Evolutionary conservation across 2,329 filamentous ascomycete species (phyloP), one percentile per base, ranked within the genome.

Genomic region (Remersonia thermophila): DNA sequence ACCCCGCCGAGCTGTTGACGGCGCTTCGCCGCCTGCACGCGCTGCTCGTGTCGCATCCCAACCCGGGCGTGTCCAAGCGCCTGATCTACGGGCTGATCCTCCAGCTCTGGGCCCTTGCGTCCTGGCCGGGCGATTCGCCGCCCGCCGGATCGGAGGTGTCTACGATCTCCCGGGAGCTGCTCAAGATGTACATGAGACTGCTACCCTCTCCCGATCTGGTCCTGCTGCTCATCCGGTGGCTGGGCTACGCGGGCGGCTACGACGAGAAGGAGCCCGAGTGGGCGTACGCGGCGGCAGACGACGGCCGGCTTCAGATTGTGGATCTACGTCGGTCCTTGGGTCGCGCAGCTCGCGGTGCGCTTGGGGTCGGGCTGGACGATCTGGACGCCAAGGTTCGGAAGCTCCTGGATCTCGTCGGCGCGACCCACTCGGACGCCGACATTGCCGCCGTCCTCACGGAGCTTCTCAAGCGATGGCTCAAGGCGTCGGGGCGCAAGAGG

Each of bases 11-110:
- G 2, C 54, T 83, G 4, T 57, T 61, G 13, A 52, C 53, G 25
- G 67, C 73, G 2, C 51, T 84, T 2, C 61, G 58, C 23, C 65
- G 77, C 12, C 53, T 84, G 1, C 63, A 62, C 26, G 61, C 66
- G 1, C 55, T 84, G 1, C 52, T 77, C 1, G 60, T 70, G 14
- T 78, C 76, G 0, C 79, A 80, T 48, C 77, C 77, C 0, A 78
- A 81, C 37, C 73, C 77, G 0, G 76, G 76, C 0, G 56, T 83
- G 8, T 70, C 75, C 30, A 75, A 67, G 43, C 63, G 80, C 34
- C 58, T 84, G 1, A 54, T 83, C 2, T 59, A 62, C 3, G 72
- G 72, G 1, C 50, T 82, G 2, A 47, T 80, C 3, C 54, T 75
- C 4, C 69, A 77, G 2, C 57, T 84, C 0, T 84, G 80, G 80